A percentile compares a stretch with the other conserved stretches of the same genome.
These are phyloP conservation scores for Wickerhamiella brachini DNA, from an alignment of 805 yeast genomes.

Conservation along the genomic window DNA sequence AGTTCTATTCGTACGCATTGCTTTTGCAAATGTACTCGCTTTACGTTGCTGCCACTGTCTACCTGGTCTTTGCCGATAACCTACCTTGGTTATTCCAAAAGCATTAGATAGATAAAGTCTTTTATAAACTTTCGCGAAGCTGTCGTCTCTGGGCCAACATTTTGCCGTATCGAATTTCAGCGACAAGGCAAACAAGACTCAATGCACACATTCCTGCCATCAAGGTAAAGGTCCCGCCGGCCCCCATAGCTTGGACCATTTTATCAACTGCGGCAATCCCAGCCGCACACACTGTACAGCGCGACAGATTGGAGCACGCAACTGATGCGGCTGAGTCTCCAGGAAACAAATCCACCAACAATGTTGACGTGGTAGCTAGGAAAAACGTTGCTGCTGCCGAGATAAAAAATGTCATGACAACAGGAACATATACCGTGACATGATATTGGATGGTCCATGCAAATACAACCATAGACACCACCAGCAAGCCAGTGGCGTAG, in stretches of 20 bases:
- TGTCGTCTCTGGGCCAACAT: not conserved
- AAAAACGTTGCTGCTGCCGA: conserved; percentile 48
- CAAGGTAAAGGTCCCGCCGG: conserved; percentile 72
- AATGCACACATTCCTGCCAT: conserved; percentile 33
- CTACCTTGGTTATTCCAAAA: conserved; percentile 13
- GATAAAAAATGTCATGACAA: conserved; percentile 44
- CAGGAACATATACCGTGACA: conserved; percentile 38
- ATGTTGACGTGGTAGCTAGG: conserved; percentile 44
- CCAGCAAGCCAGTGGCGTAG: conserved; percentile 30
- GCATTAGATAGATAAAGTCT: not conserved
- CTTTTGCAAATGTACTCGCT: conserved; percentile 12
- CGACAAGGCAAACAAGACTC: conserved; percentile 8
- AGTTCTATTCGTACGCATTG: conserved; percentile 13
- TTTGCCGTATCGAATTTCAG: conserved; percentile 1
- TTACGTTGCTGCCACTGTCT: conserved; percentile 14
- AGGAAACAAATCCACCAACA: conserved; percentile 68
- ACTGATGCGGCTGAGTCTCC: conserved; percentile 57
- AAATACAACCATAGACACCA: conserved; percentile 35
- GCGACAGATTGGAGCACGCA: conserved; percentile 52
- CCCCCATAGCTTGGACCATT: conserved; percentile 43
- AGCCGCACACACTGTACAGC: conserved; percentile 63
- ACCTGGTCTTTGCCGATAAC: conserved; percentile 13
- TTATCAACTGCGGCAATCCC: conserved; percentile 51
- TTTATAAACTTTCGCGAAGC: not conserved
- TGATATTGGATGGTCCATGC: conserved; percentile 59